phyloP scores from a whole-genome alignment of 2,329 filamentous ascomycete genomes.

The Alternaria novae-zelandiae region DNA sequence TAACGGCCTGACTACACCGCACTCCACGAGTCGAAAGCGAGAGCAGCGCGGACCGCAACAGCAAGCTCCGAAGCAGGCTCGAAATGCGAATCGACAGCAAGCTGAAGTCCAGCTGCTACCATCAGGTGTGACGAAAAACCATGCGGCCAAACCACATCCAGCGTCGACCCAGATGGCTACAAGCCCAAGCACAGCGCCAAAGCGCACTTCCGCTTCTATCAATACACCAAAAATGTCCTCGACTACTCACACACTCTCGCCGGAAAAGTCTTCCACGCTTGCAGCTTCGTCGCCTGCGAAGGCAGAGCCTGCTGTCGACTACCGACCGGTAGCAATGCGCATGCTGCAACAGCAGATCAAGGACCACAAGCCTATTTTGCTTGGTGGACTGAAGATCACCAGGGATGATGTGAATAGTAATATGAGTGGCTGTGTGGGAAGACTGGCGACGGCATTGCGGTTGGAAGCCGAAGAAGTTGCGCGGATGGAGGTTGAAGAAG shows the following conservation, averaged over 20 bases:
- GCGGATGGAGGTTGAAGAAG: background rate
- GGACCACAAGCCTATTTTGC: background rate
- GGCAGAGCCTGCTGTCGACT: background rate
- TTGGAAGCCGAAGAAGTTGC: background rate
- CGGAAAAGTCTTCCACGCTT: background rate
- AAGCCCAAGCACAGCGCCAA: background rate
- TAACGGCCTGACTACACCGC: too few species aligned
- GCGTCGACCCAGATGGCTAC: background rate
- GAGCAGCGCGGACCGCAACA: background rate
- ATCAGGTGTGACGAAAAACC: background rate
- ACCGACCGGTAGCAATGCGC: background rate
- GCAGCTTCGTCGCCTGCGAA: background rate
- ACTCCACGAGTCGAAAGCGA: background rate
- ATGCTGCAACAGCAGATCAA: background rate
- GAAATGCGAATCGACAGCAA: accelerated
- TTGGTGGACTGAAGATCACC: background rate
- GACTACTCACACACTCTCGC: background rate
- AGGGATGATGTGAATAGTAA: background rate
- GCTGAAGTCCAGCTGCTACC: background rate
- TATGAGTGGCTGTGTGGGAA: background rate
- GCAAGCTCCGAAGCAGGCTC: background rate
- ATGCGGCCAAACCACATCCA: background rate
- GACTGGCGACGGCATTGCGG: background rate
- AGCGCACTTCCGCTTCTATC: background rate
- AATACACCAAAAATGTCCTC: background rate